A percentile compares a stretch with the other conserved stretches of the same genome.
phyloP scores from a whole-genome alignment of 192 early-diverging fungal species.

The Entomortierella lignicola region DNA sequence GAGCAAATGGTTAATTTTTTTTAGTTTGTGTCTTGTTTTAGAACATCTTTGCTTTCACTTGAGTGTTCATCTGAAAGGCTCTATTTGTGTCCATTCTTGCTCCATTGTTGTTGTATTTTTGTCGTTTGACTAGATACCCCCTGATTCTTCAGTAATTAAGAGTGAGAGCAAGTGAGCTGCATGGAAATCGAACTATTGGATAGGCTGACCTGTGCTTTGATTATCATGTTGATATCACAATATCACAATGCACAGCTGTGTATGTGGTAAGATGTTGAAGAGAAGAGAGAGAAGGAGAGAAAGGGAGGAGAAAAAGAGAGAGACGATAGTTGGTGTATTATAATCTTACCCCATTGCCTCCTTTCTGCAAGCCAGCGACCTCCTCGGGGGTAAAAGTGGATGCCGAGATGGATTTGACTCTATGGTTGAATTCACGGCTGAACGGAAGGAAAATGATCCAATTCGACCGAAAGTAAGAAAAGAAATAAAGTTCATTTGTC shows the following conservation, averaged over 20 bases:
- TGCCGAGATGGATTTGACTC: slow-evolving; percentile 72
- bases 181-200: slow-evolving; percentile 14
- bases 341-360: slow-evolving; percentile 63
- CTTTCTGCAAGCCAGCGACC: slow-evolving; percentile 54
- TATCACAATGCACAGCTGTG: not conserved
- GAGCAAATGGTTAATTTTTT: not conserved
- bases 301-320: not conserved
- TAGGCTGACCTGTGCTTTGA: slow-evolving; percentile 1
- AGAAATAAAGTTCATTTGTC: no score
- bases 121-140: not conserved
- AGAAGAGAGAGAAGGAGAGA: not conserved
- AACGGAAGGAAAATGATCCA: not conserved
- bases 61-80: not conserved
- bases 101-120: slow-evolving; percentile 4
- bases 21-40: no score
- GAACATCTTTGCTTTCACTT: not conserved
- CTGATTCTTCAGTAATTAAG: slow-evolving; percentile 3
- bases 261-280: no score
- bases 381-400: slow-evolving; percentile 66
- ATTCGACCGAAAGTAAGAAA: no score
- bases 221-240: slow-evolving; percentile 10
- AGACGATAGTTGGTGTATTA: no score
- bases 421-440: slow-evolving; percentile 68
- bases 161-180: slow-evolving; percentile 4
- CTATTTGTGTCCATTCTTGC: not conserved